Evolutionary conservation across 768 basidiomycete species (phyloP), one percentile per base, ranked within the genome.

Genomic region (Tulasnella sp.): DNA sequence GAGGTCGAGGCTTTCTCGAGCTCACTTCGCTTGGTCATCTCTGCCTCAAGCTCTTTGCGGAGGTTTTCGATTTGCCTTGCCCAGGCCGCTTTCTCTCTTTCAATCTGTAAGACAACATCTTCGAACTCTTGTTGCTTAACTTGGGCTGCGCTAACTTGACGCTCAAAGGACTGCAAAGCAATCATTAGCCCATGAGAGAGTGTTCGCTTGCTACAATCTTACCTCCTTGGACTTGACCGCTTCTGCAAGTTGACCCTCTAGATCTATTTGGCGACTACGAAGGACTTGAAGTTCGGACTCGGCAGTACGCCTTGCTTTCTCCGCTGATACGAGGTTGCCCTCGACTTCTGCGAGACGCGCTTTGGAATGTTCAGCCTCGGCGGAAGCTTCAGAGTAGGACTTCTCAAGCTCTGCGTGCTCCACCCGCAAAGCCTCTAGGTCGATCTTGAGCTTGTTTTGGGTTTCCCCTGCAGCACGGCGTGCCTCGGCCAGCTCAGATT

Each of bases 101-200:
- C 91, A 66, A 92, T 84, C 75, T 91, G 88, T 6, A 97, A 84
- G 1, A 92, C 86, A 0, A 89, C 86, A 77, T 98, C 96, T 79
- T 99, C 96, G 71, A 94, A 90, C 72, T 90, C 89, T 72, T 90
- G 87, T 73, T 89, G 90, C 76, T 92, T 92, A 40, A 85, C 83
- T 76, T 92, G 90, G 6, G 90, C 86, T 26, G 85, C 80, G 0
- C 82, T 78, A n/a, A 96, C 80, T 78, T 95, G 90, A 42, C 90
- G 88, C 75, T 95, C 92, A 64, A 93, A 81, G 52, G 81, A 84
- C 93, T 97, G 76, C 5, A 71, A 40, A 7, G n/a, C 17, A 47
- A 29, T 36, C 1, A 34, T 40, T 5, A 63, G 72, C 74, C 14
- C 71, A 29, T 62, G 22, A 44, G 17, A 16, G 22, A 4, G 8